phyloP scores from a whole-genome alignment of 805 yeast genomes.

The Pichia exigua region DNA sequence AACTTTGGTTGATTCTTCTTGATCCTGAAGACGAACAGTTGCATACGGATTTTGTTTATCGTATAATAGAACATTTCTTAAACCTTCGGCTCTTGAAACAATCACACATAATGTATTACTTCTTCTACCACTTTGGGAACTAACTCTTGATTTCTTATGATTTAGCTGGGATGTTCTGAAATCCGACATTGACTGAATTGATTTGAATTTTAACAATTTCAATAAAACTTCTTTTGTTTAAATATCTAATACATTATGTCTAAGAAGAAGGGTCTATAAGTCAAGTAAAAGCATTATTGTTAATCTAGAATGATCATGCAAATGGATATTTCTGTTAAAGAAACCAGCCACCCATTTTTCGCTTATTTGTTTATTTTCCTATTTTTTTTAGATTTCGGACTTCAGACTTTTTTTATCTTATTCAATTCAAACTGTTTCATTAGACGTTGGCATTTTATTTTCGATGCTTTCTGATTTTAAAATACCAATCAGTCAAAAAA shows the following conservation, averaged over 20 bases:
- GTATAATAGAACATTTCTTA: conserved; percentile 76
- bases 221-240: not conserved
- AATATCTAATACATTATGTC: not conserved
- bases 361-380: no score
- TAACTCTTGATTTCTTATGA: not conserved
- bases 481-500: not conserved
- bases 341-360: conserved; percentile 2
- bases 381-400: not conserved
- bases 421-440: not conserved
- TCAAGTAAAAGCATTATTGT: not conserved
- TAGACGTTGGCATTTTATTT: no score
- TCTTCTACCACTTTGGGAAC: not conserved
- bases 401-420: not conserved
- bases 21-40: conserved; percentile 70
- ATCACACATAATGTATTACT: conserved; percentile 58
- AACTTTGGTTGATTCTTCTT: conserved; percentile 70
- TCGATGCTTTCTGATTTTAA: no score
- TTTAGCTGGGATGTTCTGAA: conserved; percentile 6
- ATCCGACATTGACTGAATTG: conserved; percentile 1
- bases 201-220: not conserved
- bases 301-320: not conserved
- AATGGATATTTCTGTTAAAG: not conserved
- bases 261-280: not conserved
- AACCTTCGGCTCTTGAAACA: conserved; percentile 72
- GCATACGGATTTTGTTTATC: conserved; percentile 95